Base-by-base conservation (phyloP, 305 asterid genomes). In the Fraxinus platypoda region DNA sequence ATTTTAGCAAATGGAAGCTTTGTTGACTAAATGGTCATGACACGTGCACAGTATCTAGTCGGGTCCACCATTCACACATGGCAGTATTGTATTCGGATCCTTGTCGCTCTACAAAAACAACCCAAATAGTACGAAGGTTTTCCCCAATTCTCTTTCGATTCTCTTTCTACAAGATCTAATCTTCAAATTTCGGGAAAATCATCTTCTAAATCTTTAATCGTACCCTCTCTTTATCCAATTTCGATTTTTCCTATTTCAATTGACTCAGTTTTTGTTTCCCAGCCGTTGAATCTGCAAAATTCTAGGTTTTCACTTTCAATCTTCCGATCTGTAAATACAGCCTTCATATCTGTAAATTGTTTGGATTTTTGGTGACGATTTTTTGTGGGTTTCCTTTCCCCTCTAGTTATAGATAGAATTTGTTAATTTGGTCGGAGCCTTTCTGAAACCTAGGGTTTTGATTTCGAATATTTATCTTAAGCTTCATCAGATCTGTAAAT, bases 381-480 rank as follows among this genome's bases (percentile, higher is more conserved):
- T 30, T 46, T 2, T 35, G 23, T 49, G 76, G 68, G 31, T 28
- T 23, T 57, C 3, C 11, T 33, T 83, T 77, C 64, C 87, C 88
- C 89, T 76, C 59, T 75, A 13, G 35, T 70, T n/a, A 41, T 78
- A 34, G 76, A 79, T 74, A 25, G 70, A 26, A 73, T 1, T 83
- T 82, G 59, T 41, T 30, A 30, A 75, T 79, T 64, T 80, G 26
- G 43, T 74, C 38, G 74, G 71, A 70, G 85, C 83, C 74, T 49
- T 81, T 81, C 83, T 23, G 81, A 33, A 23, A 85, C 86, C 88
- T 87, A 88, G 91, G 89, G 94, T 90, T 86, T 89, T 77, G 71
- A 75, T 52, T 79, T 81, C 84, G 75, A 17, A 82, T 76, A 59
- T 76, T 78, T 28, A 78, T 78, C 80, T 35, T 80, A 6, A 31